These are phyloP conservation scores for Aspergillus jensenii DNA, from an alignment of 2,329 filamentous ascomycete genomes.

Conservation along the genomic window DNA sequence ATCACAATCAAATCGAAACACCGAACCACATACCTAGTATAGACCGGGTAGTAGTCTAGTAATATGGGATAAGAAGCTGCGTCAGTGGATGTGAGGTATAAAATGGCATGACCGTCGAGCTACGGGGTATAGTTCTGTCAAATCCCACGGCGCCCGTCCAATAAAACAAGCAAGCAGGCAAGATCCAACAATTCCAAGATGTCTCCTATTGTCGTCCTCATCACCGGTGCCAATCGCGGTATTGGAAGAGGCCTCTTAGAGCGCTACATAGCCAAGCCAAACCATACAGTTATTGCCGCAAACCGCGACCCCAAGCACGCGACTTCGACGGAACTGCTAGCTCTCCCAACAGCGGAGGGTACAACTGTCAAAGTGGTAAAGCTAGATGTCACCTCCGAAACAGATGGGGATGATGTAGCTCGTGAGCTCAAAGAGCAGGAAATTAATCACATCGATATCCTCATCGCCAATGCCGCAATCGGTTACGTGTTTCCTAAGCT, in stretches of 20 bases:
- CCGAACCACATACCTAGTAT: too few relatives aligned
- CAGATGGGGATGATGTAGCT: constrained; percentile 36
- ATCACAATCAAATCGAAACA: too few relatives aligned
- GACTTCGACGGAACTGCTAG: neutral
- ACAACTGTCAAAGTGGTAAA: constrained; percentile 45
- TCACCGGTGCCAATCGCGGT: constrained; percentile 13
- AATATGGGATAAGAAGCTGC: too few relatives aligned
- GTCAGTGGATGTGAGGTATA: too few relatives aligned
- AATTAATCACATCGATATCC: constrained; percentile 49
- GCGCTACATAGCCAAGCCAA: constrained; percentile 7
- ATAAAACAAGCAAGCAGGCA: neutral
- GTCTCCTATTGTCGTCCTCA: constrained; percentile 10
- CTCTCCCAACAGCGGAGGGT: constrained; percentile 35
- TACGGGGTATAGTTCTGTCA: too few relatives aligned
- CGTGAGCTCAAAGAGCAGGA: constrained; percentile 24
- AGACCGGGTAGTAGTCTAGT: too few relatives aligned
- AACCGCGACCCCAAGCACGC: constrained; percentile 3
- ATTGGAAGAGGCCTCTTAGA: constrained; percentile 11
- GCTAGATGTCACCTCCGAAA: constrained; percentile 40
- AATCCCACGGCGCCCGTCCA: too few relatives aligned
- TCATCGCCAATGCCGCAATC: constrained; percentile 56
- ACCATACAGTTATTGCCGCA: constrained; percentile 9
- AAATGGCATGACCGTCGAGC: too few relatives aligned
- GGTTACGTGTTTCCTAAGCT: constrained; percentile 18
- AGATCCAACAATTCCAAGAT: neutral